Conservation (phyloP, 2,329 filamentous ascomycete species). For the Pseudovirgaria hyperparasitica region DNA sequence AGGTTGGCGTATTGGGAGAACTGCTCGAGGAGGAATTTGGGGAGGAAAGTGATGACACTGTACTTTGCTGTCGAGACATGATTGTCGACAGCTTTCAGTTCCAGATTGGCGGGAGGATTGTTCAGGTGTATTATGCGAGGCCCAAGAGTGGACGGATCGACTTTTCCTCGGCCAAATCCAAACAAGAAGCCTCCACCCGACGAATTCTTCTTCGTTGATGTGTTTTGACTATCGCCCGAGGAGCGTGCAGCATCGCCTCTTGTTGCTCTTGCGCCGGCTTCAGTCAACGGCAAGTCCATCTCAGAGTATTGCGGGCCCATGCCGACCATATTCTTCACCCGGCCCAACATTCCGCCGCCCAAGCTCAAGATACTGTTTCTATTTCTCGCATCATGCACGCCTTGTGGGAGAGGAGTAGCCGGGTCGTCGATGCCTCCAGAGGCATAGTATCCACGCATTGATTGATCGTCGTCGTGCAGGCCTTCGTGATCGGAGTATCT, state of each 20-base stretch:
- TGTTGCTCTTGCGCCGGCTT: conserved; percentile 44
- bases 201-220: conserved; percentile 26
- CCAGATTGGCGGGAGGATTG: conserved; percentile 82
- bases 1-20: conserved; percentile 99
- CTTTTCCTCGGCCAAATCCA: conserved; percentile 71
- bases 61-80: conserved; percentile 97
- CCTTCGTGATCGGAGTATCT: conserved; percentile 86
- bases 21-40: conserved; percentile 95
- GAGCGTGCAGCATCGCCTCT: conserved; percentile 24
- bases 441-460: conserved; percentile 64
- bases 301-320: conserved; percentile 84
- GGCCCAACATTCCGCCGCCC: conserved; percentile 76
- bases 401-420: conserved; percentile 32
- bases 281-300: conserved; percentile 93
- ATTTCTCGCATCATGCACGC: conserved; percentile 50
- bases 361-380: conserved; percentile 81
- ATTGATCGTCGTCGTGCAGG: conserved; percentile 62
- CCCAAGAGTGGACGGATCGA: conserved; percentile 80
- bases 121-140: conserved; percentile 91
- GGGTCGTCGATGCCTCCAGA: conserved; percentile 48
- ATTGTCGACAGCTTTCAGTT: conserved; percentile 88
- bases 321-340: conserved; percentile 79
- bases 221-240: conserved; percentile 22
- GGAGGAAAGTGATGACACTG: conserved; percentile 82
- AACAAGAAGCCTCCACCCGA: conserved; percentile 67